phyloP scores from a whole-genome alignment of 2,329 filamentous ascomycete genomes.

The Scolecobasidium constrictum region DNA sequence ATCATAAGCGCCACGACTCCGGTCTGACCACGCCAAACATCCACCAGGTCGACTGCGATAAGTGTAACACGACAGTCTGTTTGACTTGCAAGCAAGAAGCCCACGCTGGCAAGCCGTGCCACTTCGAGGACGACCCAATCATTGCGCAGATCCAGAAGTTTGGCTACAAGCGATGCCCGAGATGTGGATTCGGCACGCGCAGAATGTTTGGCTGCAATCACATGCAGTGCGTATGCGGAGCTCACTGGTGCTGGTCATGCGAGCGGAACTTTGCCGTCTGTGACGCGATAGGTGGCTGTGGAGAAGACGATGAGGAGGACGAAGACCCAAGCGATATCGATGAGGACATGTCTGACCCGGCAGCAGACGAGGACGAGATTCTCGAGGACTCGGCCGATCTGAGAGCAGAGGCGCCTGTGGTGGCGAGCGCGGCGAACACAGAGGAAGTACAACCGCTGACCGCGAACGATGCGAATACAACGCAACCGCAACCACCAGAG shows the following conservation, averaged over 20 bases:
- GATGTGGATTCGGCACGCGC: constrained; percentile 2
- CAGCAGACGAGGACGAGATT: background rate
- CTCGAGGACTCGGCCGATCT: background rate
- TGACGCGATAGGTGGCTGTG: background rate
- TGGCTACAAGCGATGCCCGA: constrained; percentile 5
- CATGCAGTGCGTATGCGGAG: constrained; percentile 7
- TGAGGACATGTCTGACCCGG: too few species aligned
- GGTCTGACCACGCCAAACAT: background rate
- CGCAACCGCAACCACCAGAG: background rate
- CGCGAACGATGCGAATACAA: background rate
- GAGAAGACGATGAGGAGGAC: constrained; percentile 1
- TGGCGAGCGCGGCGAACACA: background rate
- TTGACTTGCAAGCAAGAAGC: constrained; percentile 1
- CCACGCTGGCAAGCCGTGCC: background rate
- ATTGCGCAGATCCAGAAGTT: background rate
- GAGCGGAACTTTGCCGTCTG: constrained; percentile 1
- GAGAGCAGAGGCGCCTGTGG: background rate
- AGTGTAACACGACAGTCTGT: constrained; percentile 1
- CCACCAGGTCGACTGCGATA: background rate
- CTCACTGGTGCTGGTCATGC: constrained; percentile 7
- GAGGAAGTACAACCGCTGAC: background rate
- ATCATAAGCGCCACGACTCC: background rate
- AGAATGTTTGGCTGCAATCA: constrained; percentile 7
- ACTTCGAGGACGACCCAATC: background rate
- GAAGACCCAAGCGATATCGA: background rate